Percentiles rank a stretch among this genome's conserved stretches.
Evolutionary conservation across 805 yeast genomes (phyloP).

Genomic region (Ogataea henricii): DNA sequence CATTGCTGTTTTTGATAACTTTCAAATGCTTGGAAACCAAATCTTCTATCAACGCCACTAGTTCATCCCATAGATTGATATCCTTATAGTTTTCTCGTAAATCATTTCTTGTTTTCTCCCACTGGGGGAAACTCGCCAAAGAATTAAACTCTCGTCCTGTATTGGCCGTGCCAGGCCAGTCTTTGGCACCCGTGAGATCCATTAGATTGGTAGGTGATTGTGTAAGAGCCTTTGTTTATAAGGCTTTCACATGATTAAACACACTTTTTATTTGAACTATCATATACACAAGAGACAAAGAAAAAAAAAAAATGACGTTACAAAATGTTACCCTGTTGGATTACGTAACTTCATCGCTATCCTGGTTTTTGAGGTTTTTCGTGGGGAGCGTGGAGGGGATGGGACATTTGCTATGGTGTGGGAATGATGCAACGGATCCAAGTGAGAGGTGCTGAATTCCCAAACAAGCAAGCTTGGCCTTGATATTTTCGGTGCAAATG

Average conservation of each 20-base stretch:
- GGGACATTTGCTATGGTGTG: too few relatives aligned
- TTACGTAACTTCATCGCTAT: not conserved
- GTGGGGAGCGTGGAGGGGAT: too few relatives aligned
- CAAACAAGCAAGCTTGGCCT: too few relatives aligned
- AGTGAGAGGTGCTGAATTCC: too few relatives aligned
- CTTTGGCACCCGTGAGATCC: conserved; percentile 3
- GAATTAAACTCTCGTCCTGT: not conserved
- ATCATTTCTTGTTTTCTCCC: conserved; percentile 26
- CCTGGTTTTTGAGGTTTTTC: not conserved
- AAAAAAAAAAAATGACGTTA: not conserved
- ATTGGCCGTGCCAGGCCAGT: not conserved
- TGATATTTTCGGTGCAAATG: too few relatives aligned
- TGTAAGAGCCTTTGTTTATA: not conserved
- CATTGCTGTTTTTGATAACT: conserved; percentile 14
- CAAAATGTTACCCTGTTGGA: not conserved
- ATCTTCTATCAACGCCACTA: conserved; percentile 28
- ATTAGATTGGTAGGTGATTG: too few relatives aligned
- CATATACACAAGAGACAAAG: not conserved
- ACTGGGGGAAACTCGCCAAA: conserved; percentile 30
- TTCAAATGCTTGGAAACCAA: conserved; percentile 25
- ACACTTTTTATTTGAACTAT: not conserved
- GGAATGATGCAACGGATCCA: too few relatives aligned
- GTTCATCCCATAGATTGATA: conserved; percentile 28
- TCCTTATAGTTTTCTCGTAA: conserved; percentile 28
- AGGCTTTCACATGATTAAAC: not conserved